Evolutionary conservation across 2,329 filamentous ascomycete genomes (phyloP).

Genomic region (Cryoendolithus antarcticus): DNA sequence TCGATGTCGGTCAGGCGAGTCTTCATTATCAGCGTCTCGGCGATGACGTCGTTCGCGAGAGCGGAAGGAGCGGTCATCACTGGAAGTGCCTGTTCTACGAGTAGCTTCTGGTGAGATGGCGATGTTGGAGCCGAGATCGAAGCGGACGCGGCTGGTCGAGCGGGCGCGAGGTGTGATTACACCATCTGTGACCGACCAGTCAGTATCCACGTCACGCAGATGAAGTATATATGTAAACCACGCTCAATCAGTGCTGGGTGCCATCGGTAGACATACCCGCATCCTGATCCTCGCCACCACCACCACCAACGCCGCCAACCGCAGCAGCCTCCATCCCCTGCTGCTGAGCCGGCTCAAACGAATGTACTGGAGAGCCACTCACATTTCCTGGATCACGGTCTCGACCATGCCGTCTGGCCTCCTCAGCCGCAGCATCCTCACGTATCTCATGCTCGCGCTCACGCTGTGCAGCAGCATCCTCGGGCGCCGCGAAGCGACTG

Average conservation of each 20-base stretch:
- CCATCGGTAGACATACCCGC: slow-evolving; percentile 11
- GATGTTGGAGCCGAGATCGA: slow-evolving; percentile 20
- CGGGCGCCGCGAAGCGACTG: slow-evolving; percentile 14
- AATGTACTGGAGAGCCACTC: slow-evolving; percentile 24
- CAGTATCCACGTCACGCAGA: not conserved
- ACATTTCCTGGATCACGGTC: slow-evolving; percentile 34
- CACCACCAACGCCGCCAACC: not conserved
- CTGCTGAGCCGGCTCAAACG: no score
- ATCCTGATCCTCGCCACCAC: slow-evolving; percentile 5
- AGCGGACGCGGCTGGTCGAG: slow-evolving; percentile 19
- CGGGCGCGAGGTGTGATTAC: slow-evolving; percentile 12
- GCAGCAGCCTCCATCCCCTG: no score
- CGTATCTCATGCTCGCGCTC: slow-evolving; percentile 7
- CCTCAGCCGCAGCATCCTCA: slow-evolving; percentile 10
- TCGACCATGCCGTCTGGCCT: slow-evolving; percentile 11
- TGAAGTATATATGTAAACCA: no score
- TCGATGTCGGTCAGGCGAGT: no score
- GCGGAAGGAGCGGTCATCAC: slow-evolving; percentile 2
- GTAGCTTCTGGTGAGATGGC: slow-evolving; percentile 14
- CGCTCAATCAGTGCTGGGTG: no score
- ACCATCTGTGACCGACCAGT: slow-evolving; percentile 15
- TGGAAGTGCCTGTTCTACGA: slow-evolving; percentile 10
- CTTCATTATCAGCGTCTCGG: slow-evolving; percentile 36
- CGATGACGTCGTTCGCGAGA: slow-evolving; percentile 25
- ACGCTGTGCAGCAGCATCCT: slow-evolving; percentile 5